Percentiles rank a stretch among this genome's conserved stretches.
These are phyloP conservation scores for Leccinellum rugosiceps DNA, from an alignment of 768 basidiomycete genomes.

Conservation along the genomic window DNA sequence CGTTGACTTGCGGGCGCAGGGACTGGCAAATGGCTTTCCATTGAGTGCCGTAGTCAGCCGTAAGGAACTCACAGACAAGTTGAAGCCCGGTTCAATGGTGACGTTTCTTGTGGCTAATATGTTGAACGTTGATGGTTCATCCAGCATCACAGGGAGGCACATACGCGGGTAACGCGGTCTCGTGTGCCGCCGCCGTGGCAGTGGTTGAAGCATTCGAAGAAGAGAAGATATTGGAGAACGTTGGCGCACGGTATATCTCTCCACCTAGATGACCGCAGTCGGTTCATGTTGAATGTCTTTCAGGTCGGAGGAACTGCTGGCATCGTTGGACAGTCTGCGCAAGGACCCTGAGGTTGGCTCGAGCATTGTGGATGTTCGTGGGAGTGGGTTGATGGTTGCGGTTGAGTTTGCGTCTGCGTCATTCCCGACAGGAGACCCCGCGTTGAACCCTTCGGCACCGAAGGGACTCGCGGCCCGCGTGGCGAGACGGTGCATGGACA, in stretches of 20 bases:
- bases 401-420: slow-evolving; percentile 71
- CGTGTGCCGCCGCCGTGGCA: slow-evolving; percentile 88
- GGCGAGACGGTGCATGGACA: slow-evolving; percentile 77
- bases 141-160: slow-evolving; percentile 63
- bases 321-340: slow-evolving; percentile 53
- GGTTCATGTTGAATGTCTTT: slow-evolving; percentile 1
- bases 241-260: slow-evolving; percentile 56
- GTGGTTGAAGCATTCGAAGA: slow-evolving; percentile 73
- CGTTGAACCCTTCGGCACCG: slow-evolving; percentile 35
- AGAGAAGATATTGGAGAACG: slow-evolving; percentile 82
- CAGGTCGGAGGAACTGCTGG: slow-evolving; percentile 73
- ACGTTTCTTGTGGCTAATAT: slow-evolving; percentile 4
- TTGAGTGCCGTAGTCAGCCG: slow-evolving; percentile 81
- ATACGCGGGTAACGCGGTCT: slow-evolving; percentile 88
- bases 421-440: slow-evolving; percentile 51
- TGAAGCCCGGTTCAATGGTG: slow-evolving; percentile 80
- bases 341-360: slow-evolving; percentile 48
- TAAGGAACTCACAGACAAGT: slow-evolving; percentile 76
- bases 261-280: neutral
- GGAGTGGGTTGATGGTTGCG: slow-evolving; percentile 85
- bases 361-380: slow-evolving; percentile 82
- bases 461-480: slow-evolving; percentile 65
- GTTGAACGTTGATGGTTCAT: slow-evolving; percentile 5
- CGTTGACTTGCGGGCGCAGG: slow-evolving; percentile 37
- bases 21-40: slow-evolving; percentile 91